phyloP scores from a whole-genome alignment of 257 asterid genomes.

The Fraxinus anomala region DNA sequence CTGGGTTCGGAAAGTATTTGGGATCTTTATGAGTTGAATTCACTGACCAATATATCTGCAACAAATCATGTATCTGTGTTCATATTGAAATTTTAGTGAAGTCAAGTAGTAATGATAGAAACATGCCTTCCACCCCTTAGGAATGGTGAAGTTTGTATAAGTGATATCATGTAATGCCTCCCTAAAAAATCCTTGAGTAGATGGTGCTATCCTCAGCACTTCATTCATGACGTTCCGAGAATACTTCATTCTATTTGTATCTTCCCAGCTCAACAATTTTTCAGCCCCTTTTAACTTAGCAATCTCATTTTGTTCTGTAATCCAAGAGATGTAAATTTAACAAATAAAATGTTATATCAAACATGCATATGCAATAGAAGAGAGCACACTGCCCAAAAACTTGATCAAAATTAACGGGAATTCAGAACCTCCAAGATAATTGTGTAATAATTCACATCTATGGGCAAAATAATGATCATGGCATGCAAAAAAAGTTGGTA shows the following conservation, averaged over 20 bases:
- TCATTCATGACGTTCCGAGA: conserved; percentile 12
- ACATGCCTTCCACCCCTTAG: conserved; percentile 22
- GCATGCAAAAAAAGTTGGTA: no score
- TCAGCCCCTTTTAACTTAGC: neutral
- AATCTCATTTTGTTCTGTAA: conserved; percentile 17
- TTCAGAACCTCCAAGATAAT: no score
- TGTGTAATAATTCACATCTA: no score
- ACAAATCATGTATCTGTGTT: neutral
- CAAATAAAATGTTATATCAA: no score
- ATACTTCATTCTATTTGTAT: conserved; percentile 15
- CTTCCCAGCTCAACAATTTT: conserved; percentile 12
- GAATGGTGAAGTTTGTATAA: neutral
- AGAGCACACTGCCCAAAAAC: no score
- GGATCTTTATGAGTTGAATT: conserved; percentile 24
- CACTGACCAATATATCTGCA: conserved; percentile 22
- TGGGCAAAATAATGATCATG: no score
- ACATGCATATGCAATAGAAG: no score
- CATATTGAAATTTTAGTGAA: no score
- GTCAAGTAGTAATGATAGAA: no score
- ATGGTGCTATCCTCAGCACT: conserved; percentile 5
- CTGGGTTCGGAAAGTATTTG: conserved; percentile 28
- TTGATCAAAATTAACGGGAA: no score
- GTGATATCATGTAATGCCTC: neutral
- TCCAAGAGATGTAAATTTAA: no score
- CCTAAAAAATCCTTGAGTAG: conserved; percentile 10